Evolutionary conservation across 768 basidiomycete genomes (phyloP).

Genomic region (Mycena metata): DNA sequence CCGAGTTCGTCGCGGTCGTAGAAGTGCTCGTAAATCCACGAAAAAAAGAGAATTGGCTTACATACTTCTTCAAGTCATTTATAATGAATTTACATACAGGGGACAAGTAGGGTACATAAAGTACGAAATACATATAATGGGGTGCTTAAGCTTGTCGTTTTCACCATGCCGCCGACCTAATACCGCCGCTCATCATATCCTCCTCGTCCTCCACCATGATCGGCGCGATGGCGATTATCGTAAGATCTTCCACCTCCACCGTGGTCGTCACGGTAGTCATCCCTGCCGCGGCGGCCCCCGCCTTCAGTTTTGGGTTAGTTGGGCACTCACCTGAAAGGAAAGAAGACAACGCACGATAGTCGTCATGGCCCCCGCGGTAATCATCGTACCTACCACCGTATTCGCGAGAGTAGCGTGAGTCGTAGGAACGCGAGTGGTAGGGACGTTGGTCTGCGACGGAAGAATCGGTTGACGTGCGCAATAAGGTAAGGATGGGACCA

Average conservation of each 20-base stretch:
- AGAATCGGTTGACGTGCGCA: not conserved
- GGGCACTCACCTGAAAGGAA: no score
- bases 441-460: conserved; percentile 76
- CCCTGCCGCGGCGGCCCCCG: no score
- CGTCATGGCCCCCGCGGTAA: no score
- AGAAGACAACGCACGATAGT: conserved; percentile 42
- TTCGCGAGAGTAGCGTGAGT: conserved; percentile 85
- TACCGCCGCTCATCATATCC: conserved; percentile 50
- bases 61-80: no score
- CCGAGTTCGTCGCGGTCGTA: no score
- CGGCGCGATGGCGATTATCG: conserved; percentile 50
- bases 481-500: conserved; percentile 14
- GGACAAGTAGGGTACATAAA: no score
- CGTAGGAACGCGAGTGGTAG: conserved; percentile 94
- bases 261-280: conserved; percentile 33
- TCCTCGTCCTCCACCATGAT: conserved; percentile 41
- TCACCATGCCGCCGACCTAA: conserved; percentile 21
- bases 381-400: conserved; percentile 55
- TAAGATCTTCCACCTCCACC: conserved; percentile 50
- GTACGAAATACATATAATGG: no score
- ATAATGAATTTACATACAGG: no score
- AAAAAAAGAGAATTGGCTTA: no score
- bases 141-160: no score
- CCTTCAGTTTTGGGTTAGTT: no score
- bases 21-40: no score